Percentiles rank a stretch among this genome's conserved stretches.
Evolutionary conservation across 1,284 basidiomycete genomes (phyloP).

Genomic region (Mycosarcoma maydis): DNA sequence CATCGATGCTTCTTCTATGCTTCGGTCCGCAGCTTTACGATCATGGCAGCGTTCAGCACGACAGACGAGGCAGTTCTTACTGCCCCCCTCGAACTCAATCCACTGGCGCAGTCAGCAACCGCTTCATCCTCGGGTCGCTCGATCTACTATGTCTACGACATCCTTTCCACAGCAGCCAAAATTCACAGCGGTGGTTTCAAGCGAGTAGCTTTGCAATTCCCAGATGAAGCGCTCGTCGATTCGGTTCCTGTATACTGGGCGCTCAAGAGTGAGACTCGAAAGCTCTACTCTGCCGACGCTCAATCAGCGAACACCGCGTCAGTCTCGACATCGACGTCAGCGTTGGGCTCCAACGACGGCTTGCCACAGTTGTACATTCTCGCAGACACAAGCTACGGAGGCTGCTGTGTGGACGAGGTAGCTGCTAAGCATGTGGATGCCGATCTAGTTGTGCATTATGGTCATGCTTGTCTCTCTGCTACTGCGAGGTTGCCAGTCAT

Average conservation of each 20-base stretch:
- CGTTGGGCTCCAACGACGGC: neutral
- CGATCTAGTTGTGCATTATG: conserved; percentile 92
- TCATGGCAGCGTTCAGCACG: conserved; percentile 54
- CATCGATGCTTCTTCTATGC: neutral
- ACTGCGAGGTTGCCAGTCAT: conserved; percentile 82
- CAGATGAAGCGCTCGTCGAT: conserved; percentile 87
- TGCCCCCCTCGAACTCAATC: conserved; percentile 51
- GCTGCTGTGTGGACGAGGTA: conserved; percentile 96
- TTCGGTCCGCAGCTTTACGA: neutral
- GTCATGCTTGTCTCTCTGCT: conserved; percentile 88
- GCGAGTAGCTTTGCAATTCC: conserved; percentile 83
- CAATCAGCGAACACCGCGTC: neutral
- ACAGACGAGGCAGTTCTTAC: conserved; percentile 62
- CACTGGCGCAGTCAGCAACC: conserved; percentile 51
- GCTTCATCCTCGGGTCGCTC: conserved; percentile 45
- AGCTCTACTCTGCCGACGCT: conserved; percentile 7
- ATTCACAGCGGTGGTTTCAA: conserved; percentile 33
- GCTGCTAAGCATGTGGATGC: conserved; percentile 93
- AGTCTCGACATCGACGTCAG: conserved; percentile 6
- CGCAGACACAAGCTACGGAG: conserved; percentile 97
- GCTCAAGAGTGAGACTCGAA: conserved; percentile 73
- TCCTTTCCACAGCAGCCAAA: conserved; percentile 45
- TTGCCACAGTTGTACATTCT: conserved; percentile 77
- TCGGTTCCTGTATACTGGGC: conserved; percentile 85
- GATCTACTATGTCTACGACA: conserved; percentile 57